phyloP scores from a whole-genome alignment of 2,329 filamentous ascomycete genomes.

The Calonectria pteridis region DNA sequence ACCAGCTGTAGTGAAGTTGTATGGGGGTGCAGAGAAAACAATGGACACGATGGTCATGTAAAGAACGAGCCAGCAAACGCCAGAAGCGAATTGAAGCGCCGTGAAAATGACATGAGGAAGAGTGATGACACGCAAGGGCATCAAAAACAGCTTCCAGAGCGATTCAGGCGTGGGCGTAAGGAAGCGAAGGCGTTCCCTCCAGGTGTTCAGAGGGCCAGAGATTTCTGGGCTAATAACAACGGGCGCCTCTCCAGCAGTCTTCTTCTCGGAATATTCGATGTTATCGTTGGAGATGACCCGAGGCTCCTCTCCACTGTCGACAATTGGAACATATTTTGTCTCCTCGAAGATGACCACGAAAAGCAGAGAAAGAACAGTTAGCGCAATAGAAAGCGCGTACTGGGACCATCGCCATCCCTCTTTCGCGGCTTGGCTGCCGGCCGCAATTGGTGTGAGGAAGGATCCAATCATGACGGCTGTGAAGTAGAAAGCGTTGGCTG shows the following conservation, averaged over 20 bases:
- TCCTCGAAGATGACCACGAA: slow-evolving; percentile 45
- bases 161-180: slow-evolving; percentile 35
- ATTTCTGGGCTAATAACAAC: not conserved
- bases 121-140: slow-evolving; percentile 35
- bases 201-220: slow-evolving; percentile 32
- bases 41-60: slow-evolving; percentile 48
- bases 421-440: slow-evolving; percentile 38
- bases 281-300: not conserved
- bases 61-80: slow-evolving; percentile 39
- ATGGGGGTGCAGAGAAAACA: slow-evolving; percentile 51
- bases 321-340: slow-evolving; percentile 45
- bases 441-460: slow-evolving; percentile 48
- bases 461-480: slow-evolving; percentile 47
- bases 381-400: slow-evolving; percentile 37
- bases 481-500: slow-evolving; percentile 50
- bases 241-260: not conserved
- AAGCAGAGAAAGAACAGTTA: slow-evolving; percentile 39
- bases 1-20: slow-evolving; percentile 43
- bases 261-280: not conserved
- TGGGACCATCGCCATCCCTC: slow-evolving; percentile 46
- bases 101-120: slow-evolving; percentile 57
- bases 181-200: slow-evolving; percentile 35
- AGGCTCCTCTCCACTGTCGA: not conserved
- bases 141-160: slow-evolving; percentile 32
- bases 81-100: slow-evolving; percentile 53